Conservation (phyloP, 495 filamentous ascomycete genomes). For the Hypoxylon lienhwacheense region DNA sequence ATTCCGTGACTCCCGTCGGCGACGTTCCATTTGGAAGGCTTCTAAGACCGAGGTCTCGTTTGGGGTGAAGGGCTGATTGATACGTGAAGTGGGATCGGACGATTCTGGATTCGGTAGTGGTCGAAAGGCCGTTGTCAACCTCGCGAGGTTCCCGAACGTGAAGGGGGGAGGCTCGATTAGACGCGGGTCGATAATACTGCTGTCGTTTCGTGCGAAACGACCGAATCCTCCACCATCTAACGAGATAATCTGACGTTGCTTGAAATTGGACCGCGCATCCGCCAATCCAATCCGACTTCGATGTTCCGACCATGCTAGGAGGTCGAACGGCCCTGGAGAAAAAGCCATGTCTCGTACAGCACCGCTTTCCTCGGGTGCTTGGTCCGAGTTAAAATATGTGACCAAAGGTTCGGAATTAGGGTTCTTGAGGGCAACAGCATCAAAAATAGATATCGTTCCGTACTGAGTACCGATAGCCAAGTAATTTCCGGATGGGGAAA, state of each 20-base stretch:
- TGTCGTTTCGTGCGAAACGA: conserved; percentile 48
- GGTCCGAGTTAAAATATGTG: conserved; percentile 57
- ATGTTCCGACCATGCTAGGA: conserved; percentile 92
- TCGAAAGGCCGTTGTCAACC: conserved; percentile 12
- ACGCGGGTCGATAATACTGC: conserved; percentile 54
- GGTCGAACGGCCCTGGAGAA: conserved; percentile 84
- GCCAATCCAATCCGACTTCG: conserved; percentile 80
- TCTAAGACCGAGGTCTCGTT: conserved; percentile 54
- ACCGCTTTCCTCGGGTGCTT: conserved; percentile 62
- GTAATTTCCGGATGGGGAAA: conserved; percentile 54
- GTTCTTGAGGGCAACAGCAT: conserved; percentile 43
- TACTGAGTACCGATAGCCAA: conserved; percentile 62
- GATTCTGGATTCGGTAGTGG: conserved; percentile 32
- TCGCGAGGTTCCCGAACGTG: conserved; percentile 34
- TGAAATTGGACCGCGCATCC: conserved; percentile 77
- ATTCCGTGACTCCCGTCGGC: conserved; percentile 45
- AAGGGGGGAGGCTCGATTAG: conserved; percentile 43
- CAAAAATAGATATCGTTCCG: conserved; percentile 57
- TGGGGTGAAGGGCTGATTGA: conserved; percentile 44
- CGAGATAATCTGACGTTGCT: conserved; percentile 71
- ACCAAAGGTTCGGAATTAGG: conserved; percentile 45
- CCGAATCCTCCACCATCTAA: conserved; percentile 63
- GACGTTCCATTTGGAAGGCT: conserved; percentile 51
- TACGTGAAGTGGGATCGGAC: conserved; percentile 27
- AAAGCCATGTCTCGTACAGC: conserved; percentile 91